Conservation (phyloP, 2,329 filamentous ascomycete species). For the Bipolaris bicolor region DNA sequence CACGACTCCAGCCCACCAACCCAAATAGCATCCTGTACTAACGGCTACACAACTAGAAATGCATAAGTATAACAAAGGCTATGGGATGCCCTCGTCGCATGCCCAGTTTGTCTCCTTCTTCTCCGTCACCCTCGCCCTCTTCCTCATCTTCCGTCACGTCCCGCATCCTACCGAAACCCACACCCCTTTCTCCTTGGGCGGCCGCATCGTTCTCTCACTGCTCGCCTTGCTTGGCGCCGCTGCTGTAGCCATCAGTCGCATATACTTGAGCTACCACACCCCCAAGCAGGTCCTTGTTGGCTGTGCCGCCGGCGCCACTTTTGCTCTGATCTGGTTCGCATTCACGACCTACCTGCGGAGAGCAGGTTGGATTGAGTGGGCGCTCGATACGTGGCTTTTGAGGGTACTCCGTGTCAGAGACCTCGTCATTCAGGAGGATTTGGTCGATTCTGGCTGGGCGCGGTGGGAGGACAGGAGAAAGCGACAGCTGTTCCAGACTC, state of each 20-base stretch:
- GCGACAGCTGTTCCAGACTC: constrained; percentile 28
- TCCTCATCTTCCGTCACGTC: constrained; percentile 78
- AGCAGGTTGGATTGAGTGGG: constrained; percentile 74
- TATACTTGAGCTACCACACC: constrained; percentile 95
- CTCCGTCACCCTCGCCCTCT: constrained; percentile 80
- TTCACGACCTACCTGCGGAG: constrained; percentile 70
- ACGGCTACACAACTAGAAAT: constrained; percentile 57
- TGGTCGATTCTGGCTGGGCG: constrained; percentile 92
- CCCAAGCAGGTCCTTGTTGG: constrained; percentile 85
- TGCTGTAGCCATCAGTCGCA: constrained; percentile 75
- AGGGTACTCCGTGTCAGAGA: constrained; percentile 77
- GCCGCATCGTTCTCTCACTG: constrained; percentile 63
- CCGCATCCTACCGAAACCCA: constrained; percentile 55
- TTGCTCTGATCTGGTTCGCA: constrained; percentile 79
- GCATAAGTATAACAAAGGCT: constrained; percentile 87
- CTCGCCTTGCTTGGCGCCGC: constrained; percentile 50
- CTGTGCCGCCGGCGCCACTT: constrained; percentile 70
- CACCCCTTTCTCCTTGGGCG: constrained; percentile 63
- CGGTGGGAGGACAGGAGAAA: constrained; percentile 72
- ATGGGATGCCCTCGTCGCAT: constrained; percentile 96
- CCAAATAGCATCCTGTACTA: background rate
- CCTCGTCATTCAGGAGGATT: constrained; percentile 83
- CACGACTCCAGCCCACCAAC: background rate
- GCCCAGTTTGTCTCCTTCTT: constrained; percentile 95
- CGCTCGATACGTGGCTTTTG: constrained; percentile 68